Evolutionary conservation across 2,329 filamentous ascomycete species (phyloP).

Genomic region (Calonectria pauciramosa): DNA sequence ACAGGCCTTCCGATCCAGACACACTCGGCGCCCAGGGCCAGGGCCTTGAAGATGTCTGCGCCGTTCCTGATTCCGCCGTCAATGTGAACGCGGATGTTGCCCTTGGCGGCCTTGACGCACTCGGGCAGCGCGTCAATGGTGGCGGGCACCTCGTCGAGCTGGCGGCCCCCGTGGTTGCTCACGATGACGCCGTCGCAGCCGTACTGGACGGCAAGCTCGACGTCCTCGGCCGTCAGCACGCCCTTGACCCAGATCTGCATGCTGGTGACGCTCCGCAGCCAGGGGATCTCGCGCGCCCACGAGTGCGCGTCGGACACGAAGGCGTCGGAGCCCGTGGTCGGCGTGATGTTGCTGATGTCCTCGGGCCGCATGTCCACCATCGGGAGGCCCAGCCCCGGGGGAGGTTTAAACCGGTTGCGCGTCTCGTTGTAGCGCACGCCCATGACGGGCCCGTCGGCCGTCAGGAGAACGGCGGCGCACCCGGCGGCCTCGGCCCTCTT

Average conservation of each 20-base stretch:
- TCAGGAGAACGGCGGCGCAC: not conserved
- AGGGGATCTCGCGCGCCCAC: not conserved
- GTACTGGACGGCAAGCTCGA: not conserved
- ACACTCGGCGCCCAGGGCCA: not conserved
- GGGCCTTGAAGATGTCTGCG: not conserved
- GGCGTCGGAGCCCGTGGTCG: not conserved
- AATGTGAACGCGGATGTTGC: not conserved
- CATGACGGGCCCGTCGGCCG: not conserved
- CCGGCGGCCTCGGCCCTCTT: not conserved
- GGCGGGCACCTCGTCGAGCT: not conserved
- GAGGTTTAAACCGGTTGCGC: not conserved
- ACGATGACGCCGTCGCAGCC: not conserved
- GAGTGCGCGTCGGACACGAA: not conserved
- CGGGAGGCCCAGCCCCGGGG: not conserved
- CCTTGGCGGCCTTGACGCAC: not conserved
- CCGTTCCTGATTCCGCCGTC: not conserved
- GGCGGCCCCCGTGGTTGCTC: not conserved
- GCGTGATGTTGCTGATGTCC: not conserved
- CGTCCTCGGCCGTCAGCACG: not conserved
- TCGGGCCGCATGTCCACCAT: not conserved
- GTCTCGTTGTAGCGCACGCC: not conserved
- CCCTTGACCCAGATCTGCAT: conserved; percentile 2
- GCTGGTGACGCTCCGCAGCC: not conserved
- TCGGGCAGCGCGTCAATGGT: not conserved
- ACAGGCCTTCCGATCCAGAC: not conserved